A percentile compares a stretch with the other conserved stretches of the same genome.
Evolutionary conservation across 2,329 filamentous ascomycete species (phyloP).

Genomic region (Arthrobotrys sphaeroides): DNA sequence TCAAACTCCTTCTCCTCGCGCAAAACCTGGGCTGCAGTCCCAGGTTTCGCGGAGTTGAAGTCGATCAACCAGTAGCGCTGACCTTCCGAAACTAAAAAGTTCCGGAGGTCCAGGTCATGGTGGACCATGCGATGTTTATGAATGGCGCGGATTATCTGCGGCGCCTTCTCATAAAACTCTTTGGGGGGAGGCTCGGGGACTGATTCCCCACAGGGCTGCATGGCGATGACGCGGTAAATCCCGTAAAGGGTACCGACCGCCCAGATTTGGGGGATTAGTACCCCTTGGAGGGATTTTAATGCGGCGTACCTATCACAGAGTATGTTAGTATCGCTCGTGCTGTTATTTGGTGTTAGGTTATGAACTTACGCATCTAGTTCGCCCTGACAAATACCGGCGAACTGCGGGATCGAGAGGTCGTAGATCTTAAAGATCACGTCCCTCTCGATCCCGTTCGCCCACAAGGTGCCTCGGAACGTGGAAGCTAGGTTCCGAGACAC

Average conservation of each 20-base stretch:
- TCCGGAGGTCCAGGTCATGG: slow-evolving; percentile 30
- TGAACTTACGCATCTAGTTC: slow-evolving; percentile 30
- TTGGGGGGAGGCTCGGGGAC: slow-evolving; percentile 25
- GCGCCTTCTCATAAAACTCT: slow-evolving; percentile 32
- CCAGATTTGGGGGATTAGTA: slow-evolving; percentile 15
- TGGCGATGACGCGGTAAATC: slow-evolving; percentile 29
- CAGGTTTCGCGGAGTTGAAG: slow-evolving; percentile 25
- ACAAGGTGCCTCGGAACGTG: slow-evolving; percentile 1
- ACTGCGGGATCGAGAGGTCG: slow-evolving; percentile 22
- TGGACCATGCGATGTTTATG: slow-evolving; percentile 8
- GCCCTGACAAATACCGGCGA: slow-evolving; percentile 1
- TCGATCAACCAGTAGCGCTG: slow-evolving; percentile 31
- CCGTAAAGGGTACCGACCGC: slow-evolving; percentile 32
- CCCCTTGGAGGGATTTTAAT: slow-evolving; percentile 21
- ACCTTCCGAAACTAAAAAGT: slow-evolving; percentile 27
- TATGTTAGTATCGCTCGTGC: not conserved
- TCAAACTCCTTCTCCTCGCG: not conserved
- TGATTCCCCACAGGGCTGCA: slow-evolving; percentile 15
- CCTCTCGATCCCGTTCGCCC: not conserved
- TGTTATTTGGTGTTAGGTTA: too few species aligned
- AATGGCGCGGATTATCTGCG: slow-evolving; percentile 6
- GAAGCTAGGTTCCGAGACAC: slow-evolving; percentile 34
- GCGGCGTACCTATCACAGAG: slow-evolving; percentile 8
- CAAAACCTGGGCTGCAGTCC: not conserved
- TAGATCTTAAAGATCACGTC: slow-evolving; percentile 31